Percentiles rank a stretch among this genome's conserved stretches.
Conservation (phyloP, 495 filamentous ascomycete species). For the Poronia punctata region DNA sequence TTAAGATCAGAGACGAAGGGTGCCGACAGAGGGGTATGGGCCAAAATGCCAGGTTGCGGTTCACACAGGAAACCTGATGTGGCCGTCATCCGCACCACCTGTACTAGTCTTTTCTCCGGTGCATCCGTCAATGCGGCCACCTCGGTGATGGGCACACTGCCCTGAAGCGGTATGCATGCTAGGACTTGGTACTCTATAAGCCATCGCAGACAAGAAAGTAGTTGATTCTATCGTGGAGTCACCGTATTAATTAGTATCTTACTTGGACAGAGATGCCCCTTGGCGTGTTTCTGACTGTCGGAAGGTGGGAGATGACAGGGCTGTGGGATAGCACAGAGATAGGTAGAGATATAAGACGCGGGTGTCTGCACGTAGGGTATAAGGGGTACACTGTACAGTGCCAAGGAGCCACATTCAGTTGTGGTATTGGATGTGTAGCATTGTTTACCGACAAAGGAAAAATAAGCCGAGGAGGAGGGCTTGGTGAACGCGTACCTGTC, state of each 20-base stretch:
- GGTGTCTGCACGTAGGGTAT: too few relatives aligned
- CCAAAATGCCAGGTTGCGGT: conserved; percentile 25
- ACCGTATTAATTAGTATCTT: too few relatives aligned
- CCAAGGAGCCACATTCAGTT: too few relatives aligned
- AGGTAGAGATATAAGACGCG: too few relatives aligned
- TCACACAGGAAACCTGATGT: conserved; percentile 34
- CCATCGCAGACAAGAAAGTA: conserved; percentile 37
- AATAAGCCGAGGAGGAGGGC: neutral
- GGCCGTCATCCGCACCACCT: conserved; percentile 30
- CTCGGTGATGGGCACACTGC: conserved; percentile 28
- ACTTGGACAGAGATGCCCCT: too few relatives aligned
- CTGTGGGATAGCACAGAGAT: too few relatives aligned
- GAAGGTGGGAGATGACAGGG: too few relatives aligned
- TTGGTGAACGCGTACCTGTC: neutral
- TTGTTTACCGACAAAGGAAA: neutral
- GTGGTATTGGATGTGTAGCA: too few relatives aligned
- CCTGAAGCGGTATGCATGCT: conserved; percentile 32
- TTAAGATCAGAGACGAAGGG: conserved; percentile 27
- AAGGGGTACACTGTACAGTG: too few relatives aligned
- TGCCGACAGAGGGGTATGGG: conserved; percentile 32
- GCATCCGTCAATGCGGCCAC: conserved; percentile 30
- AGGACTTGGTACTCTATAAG: conserved; percentile 38
- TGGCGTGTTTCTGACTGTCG: too few relatives aligned
- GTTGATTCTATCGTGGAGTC: conserved; percentile 20
- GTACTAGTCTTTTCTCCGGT: conserved; percentile 28